phyloP scores from a whole-genome alignment of 78 protist genomes.

The Tieghemostelium lacteum region DNA sequence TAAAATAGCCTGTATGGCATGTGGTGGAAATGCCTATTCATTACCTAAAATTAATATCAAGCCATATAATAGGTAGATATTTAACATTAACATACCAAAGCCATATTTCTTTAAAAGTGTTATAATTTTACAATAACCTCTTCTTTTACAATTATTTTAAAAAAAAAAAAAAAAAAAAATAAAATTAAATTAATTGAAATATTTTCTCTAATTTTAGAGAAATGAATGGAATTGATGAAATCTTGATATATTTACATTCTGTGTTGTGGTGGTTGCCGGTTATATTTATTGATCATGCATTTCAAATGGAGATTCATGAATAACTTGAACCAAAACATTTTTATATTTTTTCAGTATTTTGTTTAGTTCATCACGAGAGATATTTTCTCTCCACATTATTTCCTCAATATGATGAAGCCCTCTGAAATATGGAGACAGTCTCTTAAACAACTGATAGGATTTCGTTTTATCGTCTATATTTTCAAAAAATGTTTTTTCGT shows the following conservation, averaged over 20 bases:
- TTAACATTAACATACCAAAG: background rate
- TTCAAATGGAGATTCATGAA: constrained; percentile 55
- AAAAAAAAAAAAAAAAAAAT: no score
- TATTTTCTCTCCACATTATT: constrained; percentile 83
- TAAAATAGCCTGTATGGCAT: constrained; percentile 74
- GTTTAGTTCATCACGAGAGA: constrained; percentile 72
- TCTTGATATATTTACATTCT: no score
- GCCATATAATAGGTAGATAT: background rate
- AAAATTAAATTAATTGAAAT: no score
- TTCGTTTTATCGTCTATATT: constrained; percentile 45
- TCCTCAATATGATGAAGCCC: constrained; percentile 85
- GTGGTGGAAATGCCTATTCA: constrained; percentile 75
- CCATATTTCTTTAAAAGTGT: no score
- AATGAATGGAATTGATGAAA: no score
- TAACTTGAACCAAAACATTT: constrained; percentile 59
- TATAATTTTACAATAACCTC: background rate
- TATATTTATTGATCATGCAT: no score
- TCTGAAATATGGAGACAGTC: constrained; percentile 77
- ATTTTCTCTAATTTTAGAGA: no score
- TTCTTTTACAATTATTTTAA: constrained; percentile 9
- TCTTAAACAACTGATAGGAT: constrained; percentile 41
- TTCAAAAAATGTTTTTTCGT: constrained; percentile 46
- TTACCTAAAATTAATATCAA: no score
- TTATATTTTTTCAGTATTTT: constrained; percentile 72
- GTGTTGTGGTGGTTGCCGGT: no score